phyloP scores from a whole-genome alignment of 768 basidiomycete species.

The Amylocystis lapponica region DNA sequence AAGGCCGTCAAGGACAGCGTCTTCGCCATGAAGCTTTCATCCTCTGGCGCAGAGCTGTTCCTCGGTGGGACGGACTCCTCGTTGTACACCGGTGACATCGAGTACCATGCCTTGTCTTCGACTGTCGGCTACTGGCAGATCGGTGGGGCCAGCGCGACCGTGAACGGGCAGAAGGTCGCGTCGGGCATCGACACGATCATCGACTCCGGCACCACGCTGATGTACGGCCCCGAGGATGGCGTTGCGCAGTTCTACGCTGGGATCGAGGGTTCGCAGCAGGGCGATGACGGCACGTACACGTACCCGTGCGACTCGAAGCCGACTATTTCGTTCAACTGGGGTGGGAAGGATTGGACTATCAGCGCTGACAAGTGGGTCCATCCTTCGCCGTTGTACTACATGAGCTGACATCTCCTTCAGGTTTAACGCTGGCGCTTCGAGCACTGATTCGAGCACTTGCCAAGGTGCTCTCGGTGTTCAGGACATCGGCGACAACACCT shows the following conservation, averaged over 20 bases:
- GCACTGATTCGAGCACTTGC: conserved; percentile 8
- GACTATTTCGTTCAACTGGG: conserved; percentile 8
- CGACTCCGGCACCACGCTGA: conserved; percentile 24
- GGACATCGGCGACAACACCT: conserved; percentile 11
- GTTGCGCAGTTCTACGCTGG: conserved; percentile 17
- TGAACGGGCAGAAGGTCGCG: conserved; percentile 13
- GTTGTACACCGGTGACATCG: conserved; percentile 31
- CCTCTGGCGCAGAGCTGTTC: conserved; percentile 26
- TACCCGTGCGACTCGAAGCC: conserved; percentile 12
- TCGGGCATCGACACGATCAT: conserved; percentile 16
- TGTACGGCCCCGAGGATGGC: conserved; percentile 14
- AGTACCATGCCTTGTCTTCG: conserved; percentile 4
- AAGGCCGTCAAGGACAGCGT: not conserved
- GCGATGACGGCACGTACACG: conserved; percentile 19
- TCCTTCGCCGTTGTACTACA: not conserved
- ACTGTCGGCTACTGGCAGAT: conserved; percentile 23
- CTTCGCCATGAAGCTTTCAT: conserved; percentile 32
- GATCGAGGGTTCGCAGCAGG: conserved; percentile 19
- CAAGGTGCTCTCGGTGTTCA: conserved; percentile 15
- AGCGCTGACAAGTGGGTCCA: conserved; percentile 9
- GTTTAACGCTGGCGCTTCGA: conserved; percentile 26
- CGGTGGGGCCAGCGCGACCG: conserved; percentile 17
- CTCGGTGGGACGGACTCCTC: conserved; percentile 33
- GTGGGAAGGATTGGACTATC: conserved; percentile 1
- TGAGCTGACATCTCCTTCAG: not conserved